Percentiles rank a stretch among this genome's conserved stretches.
Evolutionary conservation across 441 rosid genomes (phyloP).

Genomic region (Arabidopsis lyrata): DNA sequence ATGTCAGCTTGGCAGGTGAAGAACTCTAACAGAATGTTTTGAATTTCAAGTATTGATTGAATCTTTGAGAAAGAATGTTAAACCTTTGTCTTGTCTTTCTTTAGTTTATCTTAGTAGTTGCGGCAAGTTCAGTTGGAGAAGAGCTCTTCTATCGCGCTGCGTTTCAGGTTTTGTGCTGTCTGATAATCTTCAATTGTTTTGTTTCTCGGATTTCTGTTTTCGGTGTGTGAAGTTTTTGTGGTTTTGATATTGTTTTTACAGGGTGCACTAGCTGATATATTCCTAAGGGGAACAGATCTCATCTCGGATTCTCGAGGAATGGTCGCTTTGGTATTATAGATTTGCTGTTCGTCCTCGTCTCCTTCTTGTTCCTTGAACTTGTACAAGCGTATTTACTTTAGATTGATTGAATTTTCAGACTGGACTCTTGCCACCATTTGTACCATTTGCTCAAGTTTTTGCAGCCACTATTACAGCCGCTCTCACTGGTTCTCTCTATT

Average conservation of each 20-base stretch:
- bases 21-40: neutral
- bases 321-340: constrained; percentile 67
- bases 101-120: constrained; percentile 81
- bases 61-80: neutral
- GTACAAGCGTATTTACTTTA: neutral
- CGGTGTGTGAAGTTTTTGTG: neutral
- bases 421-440: constrained; percentile 88
- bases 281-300: constrained; percentile 77
- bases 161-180: constrained; percentile 63
- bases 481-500: constrained; percentile 89
- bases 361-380: constrained; percentile 45
- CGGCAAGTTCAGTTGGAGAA: constrained; percentile 94
- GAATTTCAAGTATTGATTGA: neutral
- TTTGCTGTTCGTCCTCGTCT: neutral
- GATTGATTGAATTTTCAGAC: constrained; percentile 52
- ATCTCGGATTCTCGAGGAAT: constrained; percentile 75
- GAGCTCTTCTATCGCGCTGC: constrained; percentile 97
- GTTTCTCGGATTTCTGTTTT: neutral
- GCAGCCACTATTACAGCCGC: constrained; percentile 91
- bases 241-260: constrained; percentile 29
- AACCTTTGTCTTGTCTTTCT: constrained; percentile 1
- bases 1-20: constrained; percentile 98
- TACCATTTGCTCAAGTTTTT: constrained; percentile 94
- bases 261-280: constrained; percentile 89
- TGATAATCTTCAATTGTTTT: neutral